These are phyloP conservation scores for Nannochloropsis gaditana DNA, from an alignment of 108 stramenopile species.

Conservation along the genomic window DNA sequence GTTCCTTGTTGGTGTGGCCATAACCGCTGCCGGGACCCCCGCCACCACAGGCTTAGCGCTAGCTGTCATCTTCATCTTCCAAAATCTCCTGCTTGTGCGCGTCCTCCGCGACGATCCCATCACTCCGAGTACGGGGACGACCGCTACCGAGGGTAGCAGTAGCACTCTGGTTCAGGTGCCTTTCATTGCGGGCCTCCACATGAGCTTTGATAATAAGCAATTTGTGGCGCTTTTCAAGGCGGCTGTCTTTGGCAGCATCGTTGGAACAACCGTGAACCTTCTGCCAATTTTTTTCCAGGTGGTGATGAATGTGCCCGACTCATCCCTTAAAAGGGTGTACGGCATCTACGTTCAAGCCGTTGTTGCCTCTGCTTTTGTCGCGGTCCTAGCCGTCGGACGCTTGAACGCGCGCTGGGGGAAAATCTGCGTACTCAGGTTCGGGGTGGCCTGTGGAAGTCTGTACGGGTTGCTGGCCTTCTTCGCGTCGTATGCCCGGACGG, in stretches of 20 bases:
- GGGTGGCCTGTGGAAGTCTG: background rate
- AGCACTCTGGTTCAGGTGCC: conserved; percentile 7
- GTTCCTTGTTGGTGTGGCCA: background rate
- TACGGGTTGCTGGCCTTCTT: background rate
- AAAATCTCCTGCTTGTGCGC: background rate
- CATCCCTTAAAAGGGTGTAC: background rate
- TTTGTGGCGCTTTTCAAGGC: background rate
- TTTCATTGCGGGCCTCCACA: conserved; percentile 12
- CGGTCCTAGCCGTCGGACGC: background rate
- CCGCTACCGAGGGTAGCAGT: background rate
- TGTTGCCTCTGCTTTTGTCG: background rate
- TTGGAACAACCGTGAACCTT: background rate
- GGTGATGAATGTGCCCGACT: background rate
- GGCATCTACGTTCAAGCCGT: conserved; percentile 1
- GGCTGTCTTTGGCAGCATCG: background rate
- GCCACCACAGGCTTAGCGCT: background rate
- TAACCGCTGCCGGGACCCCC: background rate
- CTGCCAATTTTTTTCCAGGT: conserved; percentile 3
- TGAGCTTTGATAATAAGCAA: background rate
- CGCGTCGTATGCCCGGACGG: background rate
- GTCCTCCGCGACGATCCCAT: background rate
- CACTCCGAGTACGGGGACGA: background rate
- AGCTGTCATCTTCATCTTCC: background rate
- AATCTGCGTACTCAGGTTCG: background rate
- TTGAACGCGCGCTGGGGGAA: background rate